A percentile compares a stretch with the other conserved stretches of the same genome.
Conservation (phyloP, 257 asterid genomes). For the Sherardia arvensis region DNA sequence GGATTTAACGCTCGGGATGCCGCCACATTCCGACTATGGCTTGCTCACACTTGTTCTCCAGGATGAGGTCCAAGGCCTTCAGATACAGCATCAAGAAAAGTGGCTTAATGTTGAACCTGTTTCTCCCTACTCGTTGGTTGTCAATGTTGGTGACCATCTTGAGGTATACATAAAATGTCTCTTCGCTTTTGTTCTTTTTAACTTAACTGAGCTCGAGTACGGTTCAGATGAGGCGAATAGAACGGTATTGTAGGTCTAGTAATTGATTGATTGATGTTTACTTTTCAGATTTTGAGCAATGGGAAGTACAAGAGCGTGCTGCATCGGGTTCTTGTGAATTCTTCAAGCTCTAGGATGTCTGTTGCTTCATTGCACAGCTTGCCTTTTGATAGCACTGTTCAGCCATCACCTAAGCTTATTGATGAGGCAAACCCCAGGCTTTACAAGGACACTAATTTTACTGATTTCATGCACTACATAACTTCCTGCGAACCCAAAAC, state of each 20-base stretch:
- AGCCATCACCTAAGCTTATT: slow-evolving; percentile 23
- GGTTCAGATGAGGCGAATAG: too few relatives aligned
- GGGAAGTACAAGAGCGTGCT: slow-evolving; percentile 36
- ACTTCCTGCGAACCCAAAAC: slow-evolving; percentile 24
- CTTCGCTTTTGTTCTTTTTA: too few relatives aligned
- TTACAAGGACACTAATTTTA: slow-evolving; percentile 26
- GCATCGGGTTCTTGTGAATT: slow-evolving; percentile 31
- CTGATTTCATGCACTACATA: slow-evolving; percentile 24
- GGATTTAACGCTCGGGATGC: slow-evolving; percentile 34
- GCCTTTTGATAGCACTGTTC: slow-evolving; percentile 11
- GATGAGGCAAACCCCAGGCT: slow-evolving; percentile 22
- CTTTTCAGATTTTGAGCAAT: slow-evolving; percentile 30
- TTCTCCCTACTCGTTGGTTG: slow-evolving; percentile 25
- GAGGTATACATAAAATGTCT: too few relatives aligned
- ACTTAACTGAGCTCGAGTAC: too few relatives aligned
- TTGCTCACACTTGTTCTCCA: slow-evolving; percentile 30
- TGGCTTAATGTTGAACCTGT: slow-evolving; percentile 27
- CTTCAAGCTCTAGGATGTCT: slow-evolving; percentile 21
- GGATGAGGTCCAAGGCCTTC: slow-evolving; percentile 30
- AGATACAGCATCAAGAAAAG: slow-evolving; percentile 23
- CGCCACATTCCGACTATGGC: slow-evolving; percentile 34
- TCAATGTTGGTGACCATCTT: slow-evolving; percentile 36
- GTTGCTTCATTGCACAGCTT: slow-evolving; percentile 33
- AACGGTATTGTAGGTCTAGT: too few relatives aligned
- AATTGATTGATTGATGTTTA: too few relatives aligned